Base-by-base conservation (phyloP, 257 asterid genomes). In the Galeopsis tetrahit region DNA sequence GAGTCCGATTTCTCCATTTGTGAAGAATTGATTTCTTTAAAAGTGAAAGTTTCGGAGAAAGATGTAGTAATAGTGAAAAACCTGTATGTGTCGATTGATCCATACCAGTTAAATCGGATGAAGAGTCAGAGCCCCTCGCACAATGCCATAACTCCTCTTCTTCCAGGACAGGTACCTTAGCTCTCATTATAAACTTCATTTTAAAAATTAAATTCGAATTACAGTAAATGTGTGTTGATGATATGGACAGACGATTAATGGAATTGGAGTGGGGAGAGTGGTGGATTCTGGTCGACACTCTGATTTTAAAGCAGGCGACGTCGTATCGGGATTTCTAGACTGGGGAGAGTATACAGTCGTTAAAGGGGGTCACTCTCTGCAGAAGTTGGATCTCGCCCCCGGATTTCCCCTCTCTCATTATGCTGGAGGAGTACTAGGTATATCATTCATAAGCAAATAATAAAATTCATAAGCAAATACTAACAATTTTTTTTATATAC, bases 341-440 rank as follows among this genome's bases (percentile, higher is more conserved):
- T 86, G 90, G 90, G 90, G 82, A 72, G 85, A 83, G 34, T 83
- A 86, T 63, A 70, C 75, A 34, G 33, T 48, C 46, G 78, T 70
- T 3, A 68, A 70, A 71, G 86, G 78, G 10, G 86, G 79, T 49
- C 69, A 52, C 10, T 7, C 72, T 42, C 34, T 86, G 32, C 82
- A 79, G 10, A 86, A 83, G 65, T 44, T 83, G 79, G 86, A 86
- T 56, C 6, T 70, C 8, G 7, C 10, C 2, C n/a, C 60, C 57
- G 83, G 80, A 1, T 72, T 86, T 68, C 90, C 86, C 2, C 73
- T 86, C 46, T 82, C 90, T 35, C 60, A 81, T 68, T 81, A 86
- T 59, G 82, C 79, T 0, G 90, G 90, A 77, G 51, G 73, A 34
- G 21, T 68, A n/a, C 21, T 68, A 13, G 71, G 71, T 46, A 66